A percentile compares a stretch with the other conserved stretches of the same genome.
These are phyloP conservation scores for Fraxinus quadrangulata DNA, from an alignment of 257 asterid species.

Conservation along the genomic window DNA sequence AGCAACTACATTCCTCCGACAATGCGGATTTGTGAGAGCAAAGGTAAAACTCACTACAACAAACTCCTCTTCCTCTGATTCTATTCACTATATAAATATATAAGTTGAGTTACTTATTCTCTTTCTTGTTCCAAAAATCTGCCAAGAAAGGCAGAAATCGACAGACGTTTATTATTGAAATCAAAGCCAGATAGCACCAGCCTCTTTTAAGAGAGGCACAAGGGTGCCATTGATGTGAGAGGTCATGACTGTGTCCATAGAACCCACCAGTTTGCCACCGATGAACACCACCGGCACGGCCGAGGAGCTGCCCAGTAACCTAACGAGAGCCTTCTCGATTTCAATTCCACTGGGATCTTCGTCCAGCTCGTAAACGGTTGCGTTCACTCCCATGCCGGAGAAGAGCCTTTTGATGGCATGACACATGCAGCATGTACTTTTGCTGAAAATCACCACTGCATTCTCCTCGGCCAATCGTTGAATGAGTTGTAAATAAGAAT, in stretches of 20 bases:
- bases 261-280: slow-evolving; percentile 51
- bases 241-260: slow-evolving; percentile 44
- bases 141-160: neutral
- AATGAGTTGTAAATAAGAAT: slow-evolving; percentile 25
- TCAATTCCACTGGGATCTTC: slow-evolving; percentile 31
- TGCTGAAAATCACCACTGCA: slow-evolving; percentile 54
- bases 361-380: slow-evolving; percentile 46
- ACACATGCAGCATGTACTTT: slow-evolving; percentile 62
- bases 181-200: slow-evolving; percentile 63
- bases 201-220: slow-evolving; percentile 54
- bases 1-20: neutral
- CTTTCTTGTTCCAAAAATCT: neutral
- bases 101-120: neutral
- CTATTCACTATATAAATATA: neutral
- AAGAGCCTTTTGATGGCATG: slow-evolving; percentile 44
- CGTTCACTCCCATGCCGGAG: slow-evolving; percentile 48
- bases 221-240: slow-evolving; percentile 48
- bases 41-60: neutral
- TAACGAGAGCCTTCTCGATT: slow-evolving; percentile 30
- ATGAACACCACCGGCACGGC: slow-evolving; percentile 48
- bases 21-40: neutral
- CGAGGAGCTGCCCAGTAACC: slow-evolving; percentile 30
- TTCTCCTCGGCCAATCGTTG: slow-evolving; percentile 37
- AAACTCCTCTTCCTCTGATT: slow-evolving; percentile 1
- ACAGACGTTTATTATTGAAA: neutral